Percentiles rank a stretch among this genome's conserved stretches.
Evolutionary conservation across 192 early-diverging fungal species (phyloP).

Genomic region (Chytriomyces sp.): DNA sequence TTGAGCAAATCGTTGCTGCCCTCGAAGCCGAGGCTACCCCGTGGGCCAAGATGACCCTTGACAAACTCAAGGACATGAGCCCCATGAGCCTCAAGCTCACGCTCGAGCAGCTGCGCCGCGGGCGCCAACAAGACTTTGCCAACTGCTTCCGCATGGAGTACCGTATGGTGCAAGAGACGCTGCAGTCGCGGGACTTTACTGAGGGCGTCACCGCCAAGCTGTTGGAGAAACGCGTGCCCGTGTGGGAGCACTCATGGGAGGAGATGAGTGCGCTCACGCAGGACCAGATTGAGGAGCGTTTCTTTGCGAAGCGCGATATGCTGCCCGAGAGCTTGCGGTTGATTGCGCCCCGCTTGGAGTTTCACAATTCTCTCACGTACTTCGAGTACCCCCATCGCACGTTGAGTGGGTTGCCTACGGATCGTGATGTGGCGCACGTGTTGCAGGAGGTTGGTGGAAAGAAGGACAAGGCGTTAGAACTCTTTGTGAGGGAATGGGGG

Average conservation of each 20-base stretch:
- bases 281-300: constrained; percentile 32
- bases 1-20: constrained; percentile 82
- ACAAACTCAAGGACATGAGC: constrained; percentile 67
- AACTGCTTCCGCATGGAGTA: constrained; percentile 86
- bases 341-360: constrained; percentile 7
- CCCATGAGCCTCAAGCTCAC: constrained; percentile 89
- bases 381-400: constrained; percentile 53
- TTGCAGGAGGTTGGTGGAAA: constrained; percentile 26
- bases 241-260: constrained; percentile 74
- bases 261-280: constrained; percentile 14
- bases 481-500: constrained; percentile 51
- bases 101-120: constrained; percentile 75
- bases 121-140: constrained; percentile 65
- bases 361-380: constrained; percentile 41
- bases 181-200: constrained; percentile 76
- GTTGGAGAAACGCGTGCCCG: constrained; percentile 65
- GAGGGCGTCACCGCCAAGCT: constrained; percentile 83
- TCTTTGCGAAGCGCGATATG: constrained; percentile 1
- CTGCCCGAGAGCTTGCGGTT: neutral
- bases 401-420: constrained; percentile 47
- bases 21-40: constrained; percentile 67
- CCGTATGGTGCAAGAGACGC: constrained; percentile 70
- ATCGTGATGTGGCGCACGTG: constrained; percentile 41
- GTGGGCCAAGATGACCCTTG: constrained; percentile 72
- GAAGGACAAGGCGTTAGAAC: neutral